Evolutionary conservation across 257 asterid genomes (phyloP), one percentile per base, ranked within the genome.

Genomic region (Parsonsia alboflavescens): DNA sequence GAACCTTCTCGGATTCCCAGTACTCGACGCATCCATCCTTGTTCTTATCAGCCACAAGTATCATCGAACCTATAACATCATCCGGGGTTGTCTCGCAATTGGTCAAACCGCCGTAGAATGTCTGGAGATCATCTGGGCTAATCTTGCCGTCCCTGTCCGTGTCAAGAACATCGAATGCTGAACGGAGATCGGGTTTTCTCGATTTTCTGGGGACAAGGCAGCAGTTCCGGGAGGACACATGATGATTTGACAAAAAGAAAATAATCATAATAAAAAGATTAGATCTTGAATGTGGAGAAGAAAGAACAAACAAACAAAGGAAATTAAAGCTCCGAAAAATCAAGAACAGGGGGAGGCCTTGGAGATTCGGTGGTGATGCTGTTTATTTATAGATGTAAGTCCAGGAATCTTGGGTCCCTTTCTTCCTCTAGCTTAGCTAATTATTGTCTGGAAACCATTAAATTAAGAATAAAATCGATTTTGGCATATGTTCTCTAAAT

Each of bases 161-260:
- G 78, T 93, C 98, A 1, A 93, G 77, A 11, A 93, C 93, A 36
- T 88, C 88, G 89, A 93, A 93, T 0, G 97, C 98, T 3, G 97
- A 86, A 0, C 92, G 89, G 0, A 93, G 73, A 74, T 83, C 83
- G 0, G 94, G 74, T 24, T 72, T 77, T 3, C 33, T 70, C 36
- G 53, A 2, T 44, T 45, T 70, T 73, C 76, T 0, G 54, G 53
- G 12, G 39, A 76, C 64, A 81, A 22, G 33, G 77, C 63, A 7
- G 75, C 84, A 10, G 76, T 86, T 56, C 91, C 98, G 3, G 93
- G 88, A 0, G 98, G 97, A 69, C 98, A 93, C 98, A 93, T 88
- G 44, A 26, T 12, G 56, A 0, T 33, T 42, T 66, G 24, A 13
- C 6, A 1, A 5, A 69, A 41, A 28, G 44, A 28, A 12, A 10